Base-by-base conservation (phyloP, 805 yeast genomes). In the Kazachstania africana region DNA sequence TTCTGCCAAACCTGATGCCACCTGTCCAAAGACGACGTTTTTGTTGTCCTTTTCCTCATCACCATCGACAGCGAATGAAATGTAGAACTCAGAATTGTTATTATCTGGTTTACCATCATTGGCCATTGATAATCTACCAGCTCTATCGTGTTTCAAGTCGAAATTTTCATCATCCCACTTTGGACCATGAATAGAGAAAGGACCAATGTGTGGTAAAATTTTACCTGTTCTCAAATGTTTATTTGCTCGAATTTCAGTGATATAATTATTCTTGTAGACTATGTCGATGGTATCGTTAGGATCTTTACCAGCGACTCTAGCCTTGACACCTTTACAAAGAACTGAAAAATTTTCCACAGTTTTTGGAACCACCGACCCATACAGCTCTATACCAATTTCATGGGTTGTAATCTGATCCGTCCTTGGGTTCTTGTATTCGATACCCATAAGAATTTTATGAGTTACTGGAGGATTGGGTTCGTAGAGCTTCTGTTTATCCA, bases 151-250 rank as follows among this genome's bases (percentile, higher is more conserved):
- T 56, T 68, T 71, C 43, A 78, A 50, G n/a, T 51, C 42, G 45
- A 78, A 60, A 73, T 75, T 80, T 65, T 85, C 96, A 54, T 85
- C 95, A 4, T 62, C 66, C 48, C 84, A 77, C 47, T 65, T 66
- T 34, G 62, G 62, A 19, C 94, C 95, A 56, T 74, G 80, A 45
- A 83, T 76, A 17, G 93, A 79, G 44, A 66, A 65, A 9, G 95
- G 88, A 12, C 91, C 93, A 34, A 70, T 63, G 12, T 88, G 87
- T 16, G 66, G 68, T 42, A 79, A 75, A 51, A 78, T 75, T 56
- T 83, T 88, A 39, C 95, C 95, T 36, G 94, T 94, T 60, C 82
- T 94, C 44, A 85, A 68, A 78, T 82, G 75, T 53, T 80, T 81
- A 35, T 68, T 66, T 27, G 72, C 65, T 38, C 81, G 76, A 31